Evolutionary conservation across 371 early-diverging fungal species (phyloP).

Genomic region (Apophysomyces variabilis): DNA sequence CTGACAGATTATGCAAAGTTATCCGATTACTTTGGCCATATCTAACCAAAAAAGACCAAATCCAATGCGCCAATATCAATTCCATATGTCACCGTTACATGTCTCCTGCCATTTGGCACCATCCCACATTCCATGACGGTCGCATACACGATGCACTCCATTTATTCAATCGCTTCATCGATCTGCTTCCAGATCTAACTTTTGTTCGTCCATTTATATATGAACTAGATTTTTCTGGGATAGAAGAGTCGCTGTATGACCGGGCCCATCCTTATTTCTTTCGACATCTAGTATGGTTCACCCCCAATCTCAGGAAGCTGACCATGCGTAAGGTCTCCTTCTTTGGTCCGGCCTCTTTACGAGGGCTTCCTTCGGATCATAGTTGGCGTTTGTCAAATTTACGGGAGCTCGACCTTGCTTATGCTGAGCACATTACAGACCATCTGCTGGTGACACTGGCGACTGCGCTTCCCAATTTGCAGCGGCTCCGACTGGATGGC

Average conservation of each 20-base stretch:
- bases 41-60: neutral
- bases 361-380: neutral
- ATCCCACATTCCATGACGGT: slow-evolving; percentile 21
- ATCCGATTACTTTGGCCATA: neutral
- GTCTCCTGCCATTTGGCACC: slow-evolving; percentile 19
- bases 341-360: slow-evolving; percentile 21
- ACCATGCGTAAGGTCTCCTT: slow-evolving; percentile 25
- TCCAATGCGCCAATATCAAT: neutral
- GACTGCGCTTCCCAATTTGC: slow-evolving; percentile 23
- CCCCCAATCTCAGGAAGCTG: slow-evolving; percentile 20
- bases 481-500: slow-evolving; percentile 23
- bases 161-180: slow-evolving; percentile 32
- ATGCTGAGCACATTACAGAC: slow-evolving; percentile 34
- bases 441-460: slow-evolving; percentile 36
- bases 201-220: slow-evolving; percentile 14
- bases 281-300: slow-evolving; percentile 18
- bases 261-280: slow-evolving; percentile 36
- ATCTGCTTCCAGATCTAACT: slow-evolving; percentile 20
- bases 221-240: slow-evolving; percentile 24
- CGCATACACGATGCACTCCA: slow-evolving; percentile 26
- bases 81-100: neutral
- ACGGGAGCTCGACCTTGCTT: slow-evolving; percentile 30
- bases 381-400: slow-evolving; percentile 23
- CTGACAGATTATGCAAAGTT: neutral
- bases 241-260: slow-evolving; percentile 39